These are phyloP conservation scores for Cucurbita maxima DNA, from an alignment of 306 rosid genomes.

Conservation along the genomic window DNA sequence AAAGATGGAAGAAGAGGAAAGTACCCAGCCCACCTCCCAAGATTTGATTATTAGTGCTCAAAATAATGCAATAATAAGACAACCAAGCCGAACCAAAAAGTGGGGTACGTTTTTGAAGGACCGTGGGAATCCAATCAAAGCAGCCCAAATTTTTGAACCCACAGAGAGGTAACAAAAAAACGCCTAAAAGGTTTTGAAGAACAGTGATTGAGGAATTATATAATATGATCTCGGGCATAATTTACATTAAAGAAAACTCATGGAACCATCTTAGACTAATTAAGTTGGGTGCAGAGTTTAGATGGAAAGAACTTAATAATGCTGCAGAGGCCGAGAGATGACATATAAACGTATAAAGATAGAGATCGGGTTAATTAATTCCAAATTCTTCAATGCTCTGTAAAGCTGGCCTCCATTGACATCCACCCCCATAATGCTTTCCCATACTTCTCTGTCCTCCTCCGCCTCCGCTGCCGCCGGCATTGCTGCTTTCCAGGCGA, in stretches of 20 bases:
- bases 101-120: background rate
- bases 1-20: background rate
- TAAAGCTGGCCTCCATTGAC: slow-evolving; percentile 90
- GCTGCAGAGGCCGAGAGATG: background rate
- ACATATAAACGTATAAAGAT: background rate
- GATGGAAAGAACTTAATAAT: background rate
- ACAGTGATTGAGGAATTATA: too few relatives aligned
- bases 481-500: slow-evolving; percentile 20
- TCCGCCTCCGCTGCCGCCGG: slow-evolving; percentile 14
- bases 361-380: slow-evolving; percentile 12
- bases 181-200: too few relatives aligned
- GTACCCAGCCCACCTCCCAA: background rate
- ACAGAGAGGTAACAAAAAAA: background rate
- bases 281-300: background rate
- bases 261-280: background rate
- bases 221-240: background rate
- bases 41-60: background rate
- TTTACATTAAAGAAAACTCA: background rate
- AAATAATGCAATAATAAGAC: background rate
- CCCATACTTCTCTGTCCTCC: slow-evolving; percentile 26
- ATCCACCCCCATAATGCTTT: slow-evolving; percentile 33
- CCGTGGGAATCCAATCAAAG: background rate
- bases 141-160: background rate
- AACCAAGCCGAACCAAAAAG: background rate
- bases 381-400: slow-evolving; percentile 88